Percentiles rank a stretch among this genome's conserved stretches.
phyloP scores from a whole-genome alignment of 2,329 filamentous ascomycete genomes.

The Colletotrichum euphorbiae region DNA sequence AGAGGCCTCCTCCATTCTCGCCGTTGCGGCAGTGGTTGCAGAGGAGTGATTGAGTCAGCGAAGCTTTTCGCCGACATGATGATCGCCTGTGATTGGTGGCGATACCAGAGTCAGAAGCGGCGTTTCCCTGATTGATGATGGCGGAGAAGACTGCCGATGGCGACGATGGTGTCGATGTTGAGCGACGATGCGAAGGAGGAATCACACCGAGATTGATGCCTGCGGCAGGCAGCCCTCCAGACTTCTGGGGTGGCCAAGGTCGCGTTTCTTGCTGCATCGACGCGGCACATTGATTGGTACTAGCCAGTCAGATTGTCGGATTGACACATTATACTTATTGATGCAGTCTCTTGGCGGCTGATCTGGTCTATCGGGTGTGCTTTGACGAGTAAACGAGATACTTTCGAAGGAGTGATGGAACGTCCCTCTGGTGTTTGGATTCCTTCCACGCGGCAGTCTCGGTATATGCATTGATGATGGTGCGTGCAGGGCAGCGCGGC shows the following conservation, averaged over 20 bases:
- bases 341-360: constrained; percentile 8
- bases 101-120: constrained; percentile 6
- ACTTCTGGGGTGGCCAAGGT: not conserved
- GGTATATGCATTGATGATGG: constrained; percentile 21
- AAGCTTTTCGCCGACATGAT: constrained; percentile 34
- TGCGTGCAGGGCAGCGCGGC: not conserved
- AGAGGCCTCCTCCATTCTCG: constrained; percentile 24
- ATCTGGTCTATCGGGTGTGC: constrained; percentile 4
- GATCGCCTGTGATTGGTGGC: not conserved
- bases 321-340: not conserved
- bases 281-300: constrained; percentile 11
- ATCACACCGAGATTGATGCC: not conserved
- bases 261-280: constrained; percentile 10
- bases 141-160: too few relatives aligned
- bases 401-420: not conserved
- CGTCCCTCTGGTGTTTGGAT: not conserved
- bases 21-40: constrained; percentile 7
- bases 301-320: constrained; percentile 15
- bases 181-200: not conserved
- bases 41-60: constrained; percentile 28
- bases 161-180: not conserved
- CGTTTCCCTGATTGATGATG: too few relatives aligned
- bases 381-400: constrained; percentile 19
- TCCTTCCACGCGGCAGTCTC: not conserved
- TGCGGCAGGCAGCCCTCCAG: not conserved